These are phyloP conservation scores for Orbilia javanica DNA, from an alignment of 2,329 filamentous ascomycete genomes.

Conservation along the genomic window DNA sequence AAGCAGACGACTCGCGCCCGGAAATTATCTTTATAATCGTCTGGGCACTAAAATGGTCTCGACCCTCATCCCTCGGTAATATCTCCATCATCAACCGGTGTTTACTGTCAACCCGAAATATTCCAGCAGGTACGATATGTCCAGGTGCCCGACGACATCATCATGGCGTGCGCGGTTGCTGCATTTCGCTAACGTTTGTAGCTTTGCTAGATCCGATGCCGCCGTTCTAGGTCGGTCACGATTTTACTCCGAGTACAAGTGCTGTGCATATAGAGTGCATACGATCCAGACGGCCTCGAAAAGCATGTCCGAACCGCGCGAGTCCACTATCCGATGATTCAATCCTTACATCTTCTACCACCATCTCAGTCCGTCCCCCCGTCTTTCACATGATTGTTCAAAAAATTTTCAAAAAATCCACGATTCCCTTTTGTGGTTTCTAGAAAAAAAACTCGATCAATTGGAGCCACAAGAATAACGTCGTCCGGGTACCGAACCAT, in stretches of 20 bases:
- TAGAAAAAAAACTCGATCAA: background rate
- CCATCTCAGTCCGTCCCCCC: slow-evolving; percentile 1
- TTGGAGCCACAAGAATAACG: background rate
- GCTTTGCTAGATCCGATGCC: slow-evolving; percentile 34
- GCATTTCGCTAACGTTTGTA: slow-evolving; percentile 26
- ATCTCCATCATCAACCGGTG: background rate
- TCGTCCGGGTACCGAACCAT: background rate
- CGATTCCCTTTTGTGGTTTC: no score
- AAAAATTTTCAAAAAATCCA: background rate
- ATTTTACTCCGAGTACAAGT: background rate
- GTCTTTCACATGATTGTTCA: background rate
- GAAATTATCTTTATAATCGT: slow-evolving; percentile 19
- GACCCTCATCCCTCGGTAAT: slow-evolving; percentile 9
- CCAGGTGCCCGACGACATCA: background rate
- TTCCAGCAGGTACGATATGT: background rate
- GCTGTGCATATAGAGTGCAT: background rate
- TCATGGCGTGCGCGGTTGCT: background rate
- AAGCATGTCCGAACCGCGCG: slow-evolving; percentile 42
- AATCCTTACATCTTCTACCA: background rate
- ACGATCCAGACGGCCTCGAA: background rate
- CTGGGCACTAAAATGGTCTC: background rate
- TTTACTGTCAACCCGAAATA: background rate
- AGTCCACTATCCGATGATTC: slow-evolving; percentile 48
- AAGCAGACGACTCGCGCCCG: background rate
- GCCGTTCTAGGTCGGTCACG: slow-evolving; percentile 19